Percentiles rank a stretch among this genome's conserved stretches.
Conservation (phyloP, 305 asterid genomes). For the Ilex paraguariensis region DNA sequence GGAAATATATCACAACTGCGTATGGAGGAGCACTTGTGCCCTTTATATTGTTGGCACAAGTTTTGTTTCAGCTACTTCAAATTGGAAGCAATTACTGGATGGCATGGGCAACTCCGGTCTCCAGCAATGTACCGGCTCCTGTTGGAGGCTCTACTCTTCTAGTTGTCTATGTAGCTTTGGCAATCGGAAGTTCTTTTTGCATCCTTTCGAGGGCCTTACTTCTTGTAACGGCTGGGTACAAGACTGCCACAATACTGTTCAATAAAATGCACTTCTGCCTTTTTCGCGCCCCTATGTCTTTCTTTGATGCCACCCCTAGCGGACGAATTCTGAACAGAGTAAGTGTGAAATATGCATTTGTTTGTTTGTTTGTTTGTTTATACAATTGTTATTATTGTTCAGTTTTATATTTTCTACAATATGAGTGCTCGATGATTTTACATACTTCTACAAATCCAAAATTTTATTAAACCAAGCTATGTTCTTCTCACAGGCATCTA, state of each 20-base stretch:
- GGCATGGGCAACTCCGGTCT: constrained; percentile 95
- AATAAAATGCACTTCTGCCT: constrained; percentile 58
- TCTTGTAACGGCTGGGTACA: constrained; percentile 45
- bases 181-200: constrained; percentile 62
- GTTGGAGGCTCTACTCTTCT: constrained; percentile 56
- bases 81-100: constrained; percentile 95
- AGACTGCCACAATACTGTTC: constrained; percentile 67
- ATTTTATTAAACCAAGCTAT: not conserved
- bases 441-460: not conserved
- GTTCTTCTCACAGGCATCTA: constrained; percentile 13
- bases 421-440: too few species aligned
- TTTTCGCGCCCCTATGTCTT: constrained; percentile 93
- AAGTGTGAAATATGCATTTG: constrained; percentile 13
- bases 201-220: constrained; percentile 44
- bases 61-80: constrained; percentile 57
- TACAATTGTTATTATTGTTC: not conserved
- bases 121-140: constrained; percentile 41
- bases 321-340: constrained; percentile 87
- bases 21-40: constrained; percentile 77
- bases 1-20: constrained; percentile 71
- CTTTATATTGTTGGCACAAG: constrained; percentile 49
- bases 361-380: not conserved
- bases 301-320: constrained; percentile 90
- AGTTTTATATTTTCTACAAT: too few species aligned
- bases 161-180: constrained; percentile 53